Conservation (phyloP, 2,329 filamentous ascomycete species). For the Myotisia sp. region DNA sequence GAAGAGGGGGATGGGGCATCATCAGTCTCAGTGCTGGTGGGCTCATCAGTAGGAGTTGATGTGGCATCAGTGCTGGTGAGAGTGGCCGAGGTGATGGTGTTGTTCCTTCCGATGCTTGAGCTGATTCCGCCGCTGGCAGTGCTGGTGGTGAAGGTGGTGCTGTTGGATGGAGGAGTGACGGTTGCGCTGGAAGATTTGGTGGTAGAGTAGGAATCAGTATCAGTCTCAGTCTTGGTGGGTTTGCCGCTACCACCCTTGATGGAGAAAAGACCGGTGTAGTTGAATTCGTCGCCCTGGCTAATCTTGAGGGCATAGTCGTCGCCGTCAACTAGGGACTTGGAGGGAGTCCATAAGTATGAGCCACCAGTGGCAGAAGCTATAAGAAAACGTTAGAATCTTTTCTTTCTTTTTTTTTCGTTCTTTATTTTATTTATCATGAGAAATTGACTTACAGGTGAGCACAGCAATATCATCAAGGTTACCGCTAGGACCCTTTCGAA, state of each 20-base stretch:
- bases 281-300: conserved; percentile 35
- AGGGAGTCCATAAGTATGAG: conserved; percentile 39
- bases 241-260: conserved; percentile 26
- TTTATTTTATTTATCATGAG: neutral
- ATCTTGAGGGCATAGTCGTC: conserved; percentile 47
- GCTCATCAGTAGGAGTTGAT: conserved; percentile 13
- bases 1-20: conserved; percentile 12
- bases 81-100: conserved; percentile 11
- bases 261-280: conserved; percentile 42
- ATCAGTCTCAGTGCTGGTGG: conserved; percentile 14
- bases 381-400: conserved; percentile 3
- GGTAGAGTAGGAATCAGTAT: conserved; percentile 2
- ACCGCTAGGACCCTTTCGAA: conserved; percentile 38
- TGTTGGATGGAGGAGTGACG: conserved; percentile 4
- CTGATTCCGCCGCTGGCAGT: conserved; percentile 13
- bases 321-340: conserved; percentile 28
- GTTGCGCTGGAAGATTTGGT: conserved; percentile 11
- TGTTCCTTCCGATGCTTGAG: conserved; percentile 6
- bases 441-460: conserved; percentile 24
- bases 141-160: conserved; percentile 10
- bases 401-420: neutral
- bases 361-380: conserved; percentile 32
- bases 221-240: conserved; percentile 1
- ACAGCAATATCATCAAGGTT: conserved; percentile 38
- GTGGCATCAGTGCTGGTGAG: conserved; percentile 13